phyloP scores from a whole-genome alignment of 2,329 filamentous ascomycete genomes.

The Pezizomycotina sp. region DNA sequence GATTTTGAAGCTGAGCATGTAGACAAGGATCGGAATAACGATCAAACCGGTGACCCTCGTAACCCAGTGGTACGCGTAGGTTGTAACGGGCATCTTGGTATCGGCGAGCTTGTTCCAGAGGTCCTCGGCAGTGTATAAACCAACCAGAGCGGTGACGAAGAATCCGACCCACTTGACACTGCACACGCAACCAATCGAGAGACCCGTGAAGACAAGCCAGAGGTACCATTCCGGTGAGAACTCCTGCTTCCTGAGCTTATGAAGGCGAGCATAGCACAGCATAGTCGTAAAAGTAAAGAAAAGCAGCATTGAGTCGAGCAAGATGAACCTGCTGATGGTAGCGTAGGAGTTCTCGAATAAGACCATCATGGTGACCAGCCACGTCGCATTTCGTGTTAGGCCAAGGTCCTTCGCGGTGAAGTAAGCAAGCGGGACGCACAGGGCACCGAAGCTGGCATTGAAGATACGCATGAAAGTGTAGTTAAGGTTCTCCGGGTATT shows the following conservation, averaged over 20 bases:
- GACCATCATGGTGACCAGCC: conserved; percentile 92
- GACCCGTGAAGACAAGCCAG: conserved; percentile 82
- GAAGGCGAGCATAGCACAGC: conserved; percentile 94
- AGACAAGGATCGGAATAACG: conserved; percentile 72
- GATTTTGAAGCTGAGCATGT: conserved; percentile 86
- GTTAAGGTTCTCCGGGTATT: conserved; percentile 81
- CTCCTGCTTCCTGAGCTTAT: conserved; percentile 66
- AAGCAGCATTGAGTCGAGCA: conserved; percentile 94
- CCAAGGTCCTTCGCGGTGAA: conserved; percentile 84
- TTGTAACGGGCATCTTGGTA: conserved; percentile 65
- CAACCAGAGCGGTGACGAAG: conserved; percentile 87
- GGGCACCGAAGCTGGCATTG: conserved; percentile 84
- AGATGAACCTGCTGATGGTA: conserved; percentile 94
- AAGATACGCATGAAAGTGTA: conserved; percentile 98
- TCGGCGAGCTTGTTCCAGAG: conserved; percentile 97
- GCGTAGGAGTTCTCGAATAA: conserved; percentile 99
- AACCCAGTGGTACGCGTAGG: conserved; percentile 59
- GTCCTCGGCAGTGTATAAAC: conserved; percentile 88
- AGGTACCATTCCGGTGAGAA: conserved; percentile 86
- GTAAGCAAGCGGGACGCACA: conserved; percentile 87
- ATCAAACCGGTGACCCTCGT: conserved; percentile 78
- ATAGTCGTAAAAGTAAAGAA: conserved; percentile 98
- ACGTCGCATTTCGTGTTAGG: conserved; percentile 71
- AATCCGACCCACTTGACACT: conserved; percentile 97
- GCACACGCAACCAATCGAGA: conserved; percentile 95